Base-by-base conservation (phyloP, 2,329 filamentous ascomycete genomes). In the Colletotrichum acutatum region DNA sequence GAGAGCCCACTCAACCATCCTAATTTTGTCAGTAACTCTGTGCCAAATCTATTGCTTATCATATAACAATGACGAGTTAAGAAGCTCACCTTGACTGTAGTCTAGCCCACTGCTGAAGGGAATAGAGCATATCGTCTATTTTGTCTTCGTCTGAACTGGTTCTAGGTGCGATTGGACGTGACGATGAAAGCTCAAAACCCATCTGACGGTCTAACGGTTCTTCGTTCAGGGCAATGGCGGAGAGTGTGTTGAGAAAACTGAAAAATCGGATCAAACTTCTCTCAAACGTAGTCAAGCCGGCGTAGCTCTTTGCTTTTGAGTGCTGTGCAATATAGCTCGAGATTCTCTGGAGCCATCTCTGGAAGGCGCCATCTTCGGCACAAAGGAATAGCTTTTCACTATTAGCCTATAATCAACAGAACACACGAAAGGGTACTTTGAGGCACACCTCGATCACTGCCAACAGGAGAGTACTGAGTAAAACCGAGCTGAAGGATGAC, bases 101-200 rank as follows among this genome's bases (percentile, higher is more conserved):
- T 19, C 30, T 46, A 11, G 68, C 68, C 68, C 68, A 66, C 5
- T 71, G 54, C 24, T 56, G 59, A 32, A 66, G 22, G 4, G 62
- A 24, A 2, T 46, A 71, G 0, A 71, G 54, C 68, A 71, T 66
- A 5, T 24, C 68, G 5, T 71, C 53, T 2, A 56, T 26, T 22
- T 54, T 61, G 5, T 11, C 24, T 2, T 34, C 54, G 37, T 71
- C 62, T 16, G 62, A 54, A 0, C 5, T 3, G 2, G 9, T 14
- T 16, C 60, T 14, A 4, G 37, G 14, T 3, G 24, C 46, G 19
- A 56, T 22, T 14, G 62, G 62, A 0, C 32, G 56, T 0, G 54
- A 24, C 0, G 62, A 56, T 46, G 24, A 66, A 1, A 56, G 28
- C 19, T 71, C 54, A 14, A 42, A 28, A 1, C 24, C 12, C 14